Base-by-base conservation (phyloP, 805 yeast species). In the Cyberlindnera euphorbiiphila region DNA sequence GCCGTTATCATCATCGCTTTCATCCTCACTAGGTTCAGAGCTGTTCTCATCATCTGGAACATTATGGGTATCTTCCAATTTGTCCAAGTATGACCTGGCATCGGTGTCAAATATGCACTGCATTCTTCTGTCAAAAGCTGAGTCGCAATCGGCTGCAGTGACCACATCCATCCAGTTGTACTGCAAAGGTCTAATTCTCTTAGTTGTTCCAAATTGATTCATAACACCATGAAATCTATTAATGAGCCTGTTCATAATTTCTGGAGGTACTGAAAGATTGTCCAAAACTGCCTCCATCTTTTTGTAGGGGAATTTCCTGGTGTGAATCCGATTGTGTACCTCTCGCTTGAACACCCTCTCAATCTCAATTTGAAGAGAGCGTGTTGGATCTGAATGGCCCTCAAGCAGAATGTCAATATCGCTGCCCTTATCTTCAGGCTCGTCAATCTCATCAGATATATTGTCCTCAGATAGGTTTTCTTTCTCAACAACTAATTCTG, bases 171-270 rank as follows among this genome's bases (percentile, higher is more conserved):
- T 30, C 42, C 42, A 39, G 18, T 66, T 37, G 68, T 65, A 22
- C 59, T 57, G 59, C 88, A 91, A 55, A 81, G 83, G 8, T 68
- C 71, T 25, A 72, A 72, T 10, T 79, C 78, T 42, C 81, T 68
- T 51, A 88, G 89, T 26, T 8, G 31, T 26, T 41, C 98, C 66
- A 54, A 93, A 93, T 58, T 93, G 97, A 24, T 71, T 71, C 7
- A 76, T 64, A 53, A 91, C 88, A 2, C 89, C 75, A 39, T 89
- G 96, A 16, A 37, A 22, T 25, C 28, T 37, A n/a, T 22, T 10
- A 13, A 20, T 13, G 3, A 37, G 19, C 7, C 5, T 17, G 6
- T 19, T 17, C 14, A 17, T 17, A 5, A 37, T 12, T 7, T 17
- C 29, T 4, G 23, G n/a, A 12, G 41, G 41, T 8, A 21, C 21